Percentiles rank a stretch among this genome's conserved stretches.
These are phyloP conservation scores for Moesziomyces parantarcticus DNA, from an alignment of 1,284 basidiomycete genomes.

Conservation along the genomic window DNA sequence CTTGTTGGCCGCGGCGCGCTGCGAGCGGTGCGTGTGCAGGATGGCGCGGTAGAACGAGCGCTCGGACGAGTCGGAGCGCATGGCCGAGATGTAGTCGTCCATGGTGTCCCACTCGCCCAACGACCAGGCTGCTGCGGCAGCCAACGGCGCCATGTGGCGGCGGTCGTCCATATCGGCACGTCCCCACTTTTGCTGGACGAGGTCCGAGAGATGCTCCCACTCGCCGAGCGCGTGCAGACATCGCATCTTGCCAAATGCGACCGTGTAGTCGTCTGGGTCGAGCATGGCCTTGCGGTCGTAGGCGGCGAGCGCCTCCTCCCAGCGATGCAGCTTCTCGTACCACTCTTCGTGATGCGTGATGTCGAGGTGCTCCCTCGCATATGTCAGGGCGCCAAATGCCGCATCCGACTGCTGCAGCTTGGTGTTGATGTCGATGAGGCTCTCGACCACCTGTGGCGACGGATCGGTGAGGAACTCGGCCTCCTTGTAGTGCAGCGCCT, in stretches of 20 bases:
- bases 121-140: constrained; percentile 96
- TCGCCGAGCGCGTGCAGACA: constrained; percentile 97
- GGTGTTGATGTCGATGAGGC: constrained; percentile 96
- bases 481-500: constrained; percentile 98
- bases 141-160: constrained; percentile 92
- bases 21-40: constrained; percentile 92
- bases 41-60: constrained; percentile 96
- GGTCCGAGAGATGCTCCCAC: constrained; percentile 90
- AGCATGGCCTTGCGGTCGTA: constrained; percentile 84
- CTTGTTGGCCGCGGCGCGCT: constrained; percentile 87
- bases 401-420: constrained; percentile 81
- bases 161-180: constrained; percentile 85
- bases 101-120: constrained; percentile 97
- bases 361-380: constrained; percentile 71
- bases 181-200: constrained; percentile 90
- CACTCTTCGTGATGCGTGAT: constrained; percentile 91
- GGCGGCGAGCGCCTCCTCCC: constrained; percentile 91
- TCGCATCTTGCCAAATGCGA: constrained; percentile 89
- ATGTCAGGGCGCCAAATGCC: constrained; percentile 65
- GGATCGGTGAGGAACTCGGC: constrained; percentile 95
- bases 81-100: constrained; percentile 95
- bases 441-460: constrained; percentile 83
- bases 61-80: constrained; percentile 93
- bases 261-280: constrained; percentile 71
- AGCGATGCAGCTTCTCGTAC: constrained; percentile 96